Base-by-base conservation (phyloP, 176 grass and related monocot genomes). In the Aechmea fasciata region DNA sequence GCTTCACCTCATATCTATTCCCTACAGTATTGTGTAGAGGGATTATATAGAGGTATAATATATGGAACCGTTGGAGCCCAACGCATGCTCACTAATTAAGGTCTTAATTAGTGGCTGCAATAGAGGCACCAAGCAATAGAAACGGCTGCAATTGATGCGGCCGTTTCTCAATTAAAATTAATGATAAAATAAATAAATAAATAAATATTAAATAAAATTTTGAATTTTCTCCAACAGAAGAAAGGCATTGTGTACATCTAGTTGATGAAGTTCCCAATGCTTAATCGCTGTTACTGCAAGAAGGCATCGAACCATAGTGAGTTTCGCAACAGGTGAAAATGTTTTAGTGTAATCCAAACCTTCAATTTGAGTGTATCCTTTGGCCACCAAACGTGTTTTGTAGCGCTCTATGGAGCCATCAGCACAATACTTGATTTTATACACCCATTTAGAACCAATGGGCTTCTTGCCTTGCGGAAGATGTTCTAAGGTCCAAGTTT, bases 231-330 rank as follows among this genome's bases (percentile, higher is more conserved):
- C n/a, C n/a, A n/a, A n/a, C n/a, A n/a, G n/a, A n/a, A n/a, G 62
- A 64, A 64, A 64, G 11, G n/a, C 62, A 64, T 64, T 64, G 2
- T 64, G 62, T 1, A 64, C 62, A 24, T 64, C 62, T 11, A 64
- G 13, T 24, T 64, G 62, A 64, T 64, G 62, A 3, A 64, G 11
- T 24, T 64, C 1, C 62, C 62, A 64, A 25, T 24, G 11, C 25
- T 64, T 64, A 2, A 12, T 3, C 2, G 23, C 62, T 64, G 23
- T 22, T 9, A 64, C 25, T 1, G 62, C 62, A 9, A 64, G 62
- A 64, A 64, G 25, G 25, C 17, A 22, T 22, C 19, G 15, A 5
- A 64, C 62, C 11, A 2, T 24, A 11, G 2, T 25, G 6, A 64
- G 11, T 11, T 64, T 64, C 1, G 62, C 62, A 64, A 64, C 62